Evolutionary conservation across 2,329 filamentous ascomycete genomes (phyloP), one percentile per base, ranked within the genome.

Genomic region (Fusarium sp.): DNA sequence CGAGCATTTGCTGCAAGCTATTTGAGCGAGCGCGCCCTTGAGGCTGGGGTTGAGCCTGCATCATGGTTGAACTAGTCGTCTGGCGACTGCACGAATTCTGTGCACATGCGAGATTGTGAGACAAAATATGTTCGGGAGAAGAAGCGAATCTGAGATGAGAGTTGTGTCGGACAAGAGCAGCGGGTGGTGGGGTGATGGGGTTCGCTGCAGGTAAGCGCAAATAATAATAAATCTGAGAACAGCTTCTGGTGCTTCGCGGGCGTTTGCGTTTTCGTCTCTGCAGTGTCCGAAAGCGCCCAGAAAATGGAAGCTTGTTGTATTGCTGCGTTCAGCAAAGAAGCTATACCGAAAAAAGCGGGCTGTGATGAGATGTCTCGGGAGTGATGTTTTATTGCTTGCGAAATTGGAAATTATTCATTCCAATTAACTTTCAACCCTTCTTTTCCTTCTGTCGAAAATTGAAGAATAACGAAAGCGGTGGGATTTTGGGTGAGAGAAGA

Each of bases 1-100:
- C 86, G 51, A 89, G 81, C 87, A 90, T 89, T 63, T 81, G 83
- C 76, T 88, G 83, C 69, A 89, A 83, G 76, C 83, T 87, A 74
- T 83, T 83, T 67, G 81, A 81, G 63, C 75, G 74, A 51, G 61
- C 13, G 37, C 72, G 73, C 67, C 60, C 65, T 46, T 73, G 65
- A 12, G 67, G 53, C 29, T 65, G 66, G 40, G 52, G 27, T 7
- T 67, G 67, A 41, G 57, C 32, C 46, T 69, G 65, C 42, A 65
- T 32, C 74, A 75, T 75, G 42, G 57, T 52, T 30, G 29, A 37
- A 37, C 34, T 37, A 48, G 34, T 37, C 34, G 44, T 48, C 40
- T 61, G 59, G 60, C 64, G 57, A 70, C 67, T 37, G 25, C 18
- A 51, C 29, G 25, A 46, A 42, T 56, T 46, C 57, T 65, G 25